phyloP scores from a whole-genome alignment of 805 yeast genomes.

The Isabelozyma pseudorhagii region DNA sequence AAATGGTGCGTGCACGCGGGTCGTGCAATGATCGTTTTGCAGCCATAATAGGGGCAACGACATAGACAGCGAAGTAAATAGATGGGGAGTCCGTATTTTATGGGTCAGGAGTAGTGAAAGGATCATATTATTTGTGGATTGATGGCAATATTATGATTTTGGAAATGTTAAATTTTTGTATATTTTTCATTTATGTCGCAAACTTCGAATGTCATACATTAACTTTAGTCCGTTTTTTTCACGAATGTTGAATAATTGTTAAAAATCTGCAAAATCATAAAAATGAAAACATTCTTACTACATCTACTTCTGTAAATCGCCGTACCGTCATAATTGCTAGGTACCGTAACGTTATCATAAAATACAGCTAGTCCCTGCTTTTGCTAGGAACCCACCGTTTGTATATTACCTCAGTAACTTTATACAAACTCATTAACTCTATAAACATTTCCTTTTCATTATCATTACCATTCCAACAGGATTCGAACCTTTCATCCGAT shows the following conservation, averaged over 20 bases:
- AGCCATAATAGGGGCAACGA: not conserved
- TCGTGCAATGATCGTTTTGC: not conserved
- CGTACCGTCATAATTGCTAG: too few relatives aligned
- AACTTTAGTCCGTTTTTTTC: not conserved
- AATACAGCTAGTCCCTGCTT: conserved; percentile 59
- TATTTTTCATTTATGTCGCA: not conserved
- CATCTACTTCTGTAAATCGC: too few relatives aligned
- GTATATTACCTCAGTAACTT: conserved; percentile 63
- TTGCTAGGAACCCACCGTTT: conserved; percentile 84
- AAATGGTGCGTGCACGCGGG: not conserved
- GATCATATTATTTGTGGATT: too few relatives aligned
- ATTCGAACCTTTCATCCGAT: conserved; percentile 22
- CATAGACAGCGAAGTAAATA: too few relatives aligned
- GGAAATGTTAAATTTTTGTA: too few relatives aligned
- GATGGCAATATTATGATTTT: too few relatives aligned
- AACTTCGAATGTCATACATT: too few relatives aligned
- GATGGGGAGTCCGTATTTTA: too few relatives aligned
- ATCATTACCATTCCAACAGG: conserved; percentile 12
- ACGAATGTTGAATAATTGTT: not conserved
- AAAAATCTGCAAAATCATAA: not conserved
- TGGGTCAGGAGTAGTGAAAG: too few relatives aligned
- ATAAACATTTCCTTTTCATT: conserved; percentile 14
- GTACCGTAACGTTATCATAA: not conserved
- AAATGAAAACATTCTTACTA: too few relatives aligned
- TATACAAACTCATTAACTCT: conserved; percentile 40